A percentile compares a stretch with the other conserved stretches of the same genome.
Conservation (phyloP, 371 early-diverging fungal species). For the Mortierella sp. region DNA sequence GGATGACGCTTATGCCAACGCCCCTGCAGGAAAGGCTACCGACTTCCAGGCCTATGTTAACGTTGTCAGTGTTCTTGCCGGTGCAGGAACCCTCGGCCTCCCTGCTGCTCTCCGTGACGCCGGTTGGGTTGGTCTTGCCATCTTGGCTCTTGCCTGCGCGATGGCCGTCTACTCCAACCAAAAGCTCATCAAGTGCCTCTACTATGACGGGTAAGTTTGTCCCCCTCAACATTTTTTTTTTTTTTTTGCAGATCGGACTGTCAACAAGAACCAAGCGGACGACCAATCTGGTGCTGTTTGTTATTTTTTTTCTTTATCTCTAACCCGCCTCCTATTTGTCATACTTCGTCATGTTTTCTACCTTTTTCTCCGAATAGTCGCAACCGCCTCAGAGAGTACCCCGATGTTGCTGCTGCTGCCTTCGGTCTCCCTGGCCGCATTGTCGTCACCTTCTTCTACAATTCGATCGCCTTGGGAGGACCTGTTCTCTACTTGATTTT, state of each 20-base stretch:
- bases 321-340: neutral
- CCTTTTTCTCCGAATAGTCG: slow-evolving; percentile 26
- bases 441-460: slow-evolving; percentile 74
- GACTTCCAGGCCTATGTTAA: slow-evolving; percentile 70
- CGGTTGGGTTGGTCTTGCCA: slow-evolving; percentile 85
- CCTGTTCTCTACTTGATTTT: slow-evolving; percentile 85
- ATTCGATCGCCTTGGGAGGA: slow-evolving; percentile 78
- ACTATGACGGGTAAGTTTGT: slow-evolving; percentile 66
- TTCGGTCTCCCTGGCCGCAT: slow-evolving; percentile 75
- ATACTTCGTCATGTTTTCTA: neutral
- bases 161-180: slow-evolving; percentile 82
- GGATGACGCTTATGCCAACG: slow-evolving; percentile 36
- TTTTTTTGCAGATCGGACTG: neutral
- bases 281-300: slow-evolving; percentile 48
- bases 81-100: slow-evolving; percentile 88
- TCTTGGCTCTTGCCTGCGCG: slow-evolving; percentile 81
- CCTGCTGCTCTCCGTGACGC: slow-evolving; percentile 85
- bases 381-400: slow-evolving; percentile 70
- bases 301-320: slow-evolving; percentile 3
- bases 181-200: slow-evolving; percentile 80
- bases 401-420: slow-evolving; percentile 76
- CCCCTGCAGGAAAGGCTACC: slow-evolving; percentile 49
- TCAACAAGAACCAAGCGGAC: neutral
- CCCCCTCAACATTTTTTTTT: neutral
- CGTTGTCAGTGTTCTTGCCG: slow-evolving; percentile 86